Evolutionary conservation across 78 protist genomes (phyloP).

Genomic region (Carpediemonas membranifera): DNA sequence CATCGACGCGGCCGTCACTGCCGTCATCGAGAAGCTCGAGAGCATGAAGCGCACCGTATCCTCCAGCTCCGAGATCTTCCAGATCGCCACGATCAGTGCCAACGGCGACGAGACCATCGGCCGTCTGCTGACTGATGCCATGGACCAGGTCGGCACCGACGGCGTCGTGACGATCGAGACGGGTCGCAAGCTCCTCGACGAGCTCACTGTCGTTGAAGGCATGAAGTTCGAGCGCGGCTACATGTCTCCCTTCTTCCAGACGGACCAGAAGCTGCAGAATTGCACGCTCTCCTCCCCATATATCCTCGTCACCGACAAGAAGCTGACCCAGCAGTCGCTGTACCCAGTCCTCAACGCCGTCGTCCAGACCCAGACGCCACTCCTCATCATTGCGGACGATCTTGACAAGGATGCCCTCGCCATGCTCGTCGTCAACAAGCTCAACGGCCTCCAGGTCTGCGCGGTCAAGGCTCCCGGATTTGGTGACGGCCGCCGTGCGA

Average conservation of each 20-base stretch:
- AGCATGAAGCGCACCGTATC: not conserved
- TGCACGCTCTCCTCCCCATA: conserved; percentile 11
- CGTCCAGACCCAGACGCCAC: conserved; percentile 41
- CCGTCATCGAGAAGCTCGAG: not conserved
- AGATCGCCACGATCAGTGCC: conserved; percentile 95
- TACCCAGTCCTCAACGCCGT: too few species aligned
- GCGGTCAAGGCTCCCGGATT: conserved; percentile 97
- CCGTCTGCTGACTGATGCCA: conserved; percentile 81
- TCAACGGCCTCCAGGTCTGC: conserved; percentile 48
- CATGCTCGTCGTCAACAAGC: conserved; percentile 77
- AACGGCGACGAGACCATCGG: conserved; percentile 91
- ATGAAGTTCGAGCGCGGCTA: conserved; percentile 93
- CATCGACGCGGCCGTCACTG: not conserved
- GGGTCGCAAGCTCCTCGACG: not conserved
- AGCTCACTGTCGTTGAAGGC: conserved; percentile 71
- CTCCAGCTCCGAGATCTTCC: too few species aligned
- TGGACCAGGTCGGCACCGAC: conserved; percentile 92
- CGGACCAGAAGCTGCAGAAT: conserved; percentile 67
- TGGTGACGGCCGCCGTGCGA: conserved; percentile 86
- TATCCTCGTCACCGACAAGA: not conserved
- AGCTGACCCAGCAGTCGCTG: not conserved
- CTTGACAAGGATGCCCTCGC: conserved; percentile 84
- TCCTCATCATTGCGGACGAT: conserved; percentile 87
- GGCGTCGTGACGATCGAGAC: conserved; percentile 92
- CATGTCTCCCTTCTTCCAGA: conserved; percentile 87